These are phyloP conservation scores for Penicillium soppii DNA, from an alignment of 495 filamentous ascomycete species.

Conservation along the genomic window DNA sequence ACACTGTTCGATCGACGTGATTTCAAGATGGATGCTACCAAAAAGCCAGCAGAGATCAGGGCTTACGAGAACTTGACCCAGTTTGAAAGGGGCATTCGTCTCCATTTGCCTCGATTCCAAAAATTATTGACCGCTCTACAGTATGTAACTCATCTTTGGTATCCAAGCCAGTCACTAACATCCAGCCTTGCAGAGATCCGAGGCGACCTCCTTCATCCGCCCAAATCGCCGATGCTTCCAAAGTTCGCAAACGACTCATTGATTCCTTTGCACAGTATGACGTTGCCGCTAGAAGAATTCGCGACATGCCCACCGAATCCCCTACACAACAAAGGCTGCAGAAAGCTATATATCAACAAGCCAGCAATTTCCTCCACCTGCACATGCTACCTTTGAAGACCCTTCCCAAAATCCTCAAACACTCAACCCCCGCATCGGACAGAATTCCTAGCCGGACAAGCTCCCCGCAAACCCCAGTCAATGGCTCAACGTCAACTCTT, in stretches of 20 bases:
- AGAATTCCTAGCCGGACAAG: constrained; percentile 25
- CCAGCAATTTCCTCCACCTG: constrained; percentile 79
- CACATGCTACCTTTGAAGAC: constrained; percentile 92
- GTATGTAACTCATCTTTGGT: constrained; percentile 36
- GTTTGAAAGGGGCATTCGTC: constrained; percentile 84
- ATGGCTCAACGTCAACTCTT: constrained; percentile 33
- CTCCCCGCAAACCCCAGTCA: constrained; percentile 34
- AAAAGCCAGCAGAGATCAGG: constrained; percentile 71
- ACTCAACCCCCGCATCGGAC: constrained; percentile 52
- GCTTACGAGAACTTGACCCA: constrained; percentile 85
- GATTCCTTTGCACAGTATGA: constrained; percentile 93
- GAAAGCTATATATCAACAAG: constrained; percentile 79
- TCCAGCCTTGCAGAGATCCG: constrained; percentile 47
- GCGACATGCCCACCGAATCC: constrained; percentile 71
- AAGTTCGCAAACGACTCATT: constrained; percentile 84
- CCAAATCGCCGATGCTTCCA: constrained; percentile 84
- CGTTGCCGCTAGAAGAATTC: constrained; percentile 75
- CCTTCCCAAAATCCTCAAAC: constrained; percentile 78
- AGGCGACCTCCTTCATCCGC: constrained; percentile 69
- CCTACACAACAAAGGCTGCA: constrained; percentile 76
- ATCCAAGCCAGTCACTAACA: background rate
- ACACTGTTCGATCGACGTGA: constrained; percentile 85
- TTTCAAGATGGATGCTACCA: constrained; percentile 67
- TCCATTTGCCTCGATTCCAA: constrained; percentile 85
- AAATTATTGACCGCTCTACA: constrained; percentile 68